Evolutionary conservation across 2,329 filamentous ascomycete species (phyloP).

Genomic region (Alternaria novae-zelandiae): DNA sequence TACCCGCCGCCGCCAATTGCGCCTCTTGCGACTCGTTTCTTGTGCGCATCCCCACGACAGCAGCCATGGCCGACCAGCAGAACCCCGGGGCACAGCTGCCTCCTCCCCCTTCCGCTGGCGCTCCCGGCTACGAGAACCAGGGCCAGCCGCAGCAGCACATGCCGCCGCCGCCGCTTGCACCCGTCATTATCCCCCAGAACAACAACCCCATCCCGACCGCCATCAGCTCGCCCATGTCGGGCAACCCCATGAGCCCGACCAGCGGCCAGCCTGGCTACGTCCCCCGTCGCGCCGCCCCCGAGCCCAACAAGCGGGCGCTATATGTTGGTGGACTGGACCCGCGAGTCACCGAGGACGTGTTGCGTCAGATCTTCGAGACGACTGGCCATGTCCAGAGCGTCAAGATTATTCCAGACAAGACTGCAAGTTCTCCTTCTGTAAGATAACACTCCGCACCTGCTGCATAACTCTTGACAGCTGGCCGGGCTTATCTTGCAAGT

Average conservation of each 20-base stretch:
- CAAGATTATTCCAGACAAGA: constrained; percentile 99
- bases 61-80: constrained; percentile 78
- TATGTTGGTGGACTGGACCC: constrained; percentile 96
- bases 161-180: constrained; percentile 86
- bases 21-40: constrained; percentile 19
- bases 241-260: constrained; percentile 81
- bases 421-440: constrained; percentile 68
- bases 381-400: constrained; percentile 98
- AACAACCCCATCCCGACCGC: constrained; percentile 93
- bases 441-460: constrained; percentile 19
- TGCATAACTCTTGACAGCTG: constrained; percentile 16
- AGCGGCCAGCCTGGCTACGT: constrained; percentile 76
- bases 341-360: constrained; percentile 91
- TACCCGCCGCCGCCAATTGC: constrained; percentile 7
- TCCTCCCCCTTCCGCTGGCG: constrained; percentile 71
- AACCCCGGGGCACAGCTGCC: constrained; percentile 69
- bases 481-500: constrained; percentile 17
- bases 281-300: constrained; percentile 83
- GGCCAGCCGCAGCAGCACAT: constrained; percentile 73
- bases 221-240: constrained; percentile 85
- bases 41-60: constrained; percentile 15
- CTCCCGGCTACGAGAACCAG: constrained; percentile 79
- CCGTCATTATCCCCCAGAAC: constrained; percentile 88
- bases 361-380: constrained; percentile 98
- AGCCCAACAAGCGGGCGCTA: constrained; percentile 97